Evolutionary conservation across 768 basidiomycete genomes (phyloP).

Genomic region (Phlebiopsis flavidoalba): DNA sequence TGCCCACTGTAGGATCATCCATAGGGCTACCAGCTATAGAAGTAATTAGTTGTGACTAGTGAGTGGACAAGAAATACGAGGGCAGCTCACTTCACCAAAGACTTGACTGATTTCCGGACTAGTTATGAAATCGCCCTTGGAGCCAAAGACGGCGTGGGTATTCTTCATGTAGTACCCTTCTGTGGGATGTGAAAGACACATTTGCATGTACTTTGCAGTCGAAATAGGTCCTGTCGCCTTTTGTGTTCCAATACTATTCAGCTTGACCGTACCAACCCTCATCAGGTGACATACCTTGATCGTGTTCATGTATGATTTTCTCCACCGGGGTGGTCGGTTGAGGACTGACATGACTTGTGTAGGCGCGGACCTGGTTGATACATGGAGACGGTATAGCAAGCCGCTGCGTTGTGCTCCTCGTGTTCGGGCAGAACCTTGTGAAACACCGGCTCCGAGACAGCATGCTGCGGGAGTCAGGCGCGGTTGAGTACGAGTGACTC

Average conservation of each 20-base stretch:
- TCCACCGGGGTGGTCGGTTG: conserved; percentile 36
- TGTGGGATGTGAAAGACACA: conserved; percentile 84
- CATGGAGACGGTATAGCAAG: no score
- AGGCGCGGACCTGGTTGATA: no score
- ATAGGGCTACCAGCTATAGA: conserved; percentile 76
- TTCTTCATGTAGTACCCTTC: conserved; percentile 90
- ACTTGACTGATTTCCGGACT: conserved; percentile 95
- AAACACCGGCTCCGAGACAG: no score
- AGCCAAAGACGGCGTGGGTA: conserved; percentile 72
- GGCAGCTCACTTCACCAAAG: conserved; percentile 84
- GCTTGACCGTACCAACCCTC: not conserved
- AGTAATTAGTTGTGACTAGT: conserved; percentile 4
- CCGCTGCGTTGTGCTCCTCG: no score
- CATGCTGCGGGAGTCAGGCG: no score
- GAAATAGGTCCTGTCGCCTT: conserved; percentile 91
- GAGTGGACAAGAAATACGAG: no score
- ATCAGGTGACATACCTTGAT: conserved; percentile 51
- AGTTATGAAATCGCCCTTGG: conserved; percentile 89
- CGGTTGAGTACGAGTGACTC: no score
- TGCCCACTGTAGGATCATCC: conserved; percentile 80
- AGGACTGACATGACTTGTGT: no score
- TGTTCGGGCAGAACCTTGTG: no score
- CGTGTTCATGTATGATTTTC: conserved; percentile 60
- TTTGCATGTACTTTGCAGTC: conserved; percentile 86
- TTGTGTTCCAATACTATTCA: not conserved